phyloP scores from a whole-genome alignment of 306 rosid genomes.

The Malus orientalis region DNA sequence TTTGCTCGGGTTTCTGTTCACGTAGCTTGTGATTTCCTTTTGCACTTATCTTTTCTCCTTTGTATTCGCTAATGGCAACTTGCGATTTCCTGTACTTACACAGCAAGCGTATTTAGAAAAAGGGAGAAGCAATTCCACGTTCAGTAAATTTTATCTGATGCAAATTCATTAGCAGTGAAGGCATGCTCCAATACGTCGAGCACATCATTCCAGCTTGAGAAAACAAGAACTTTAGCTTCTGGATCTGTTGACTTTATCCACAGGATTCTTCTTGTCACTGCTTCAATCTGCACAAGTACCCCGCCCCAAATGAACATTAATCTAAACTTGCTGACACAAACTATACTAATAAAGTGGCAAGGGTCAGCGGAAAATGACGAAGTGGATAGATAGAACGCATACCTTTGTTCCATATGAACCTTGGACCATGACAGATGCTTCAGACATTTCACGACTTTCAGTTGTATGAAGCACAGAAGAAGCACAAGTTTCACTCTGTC shows the following conservation, averaged over 20 bases:
- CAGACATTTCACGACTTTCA: slow-evolving; percentile 44
- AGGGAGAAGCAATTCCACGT: background rate
- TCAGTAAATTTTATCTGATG: background rate
- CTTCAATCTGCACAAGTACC: slow-evolving; percentile 62
- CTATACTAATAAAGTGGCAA: background rate
- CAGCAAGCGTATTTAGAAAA: slow-evolving; percentile 16
- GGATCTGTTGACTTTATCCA: too few relatives aligned
- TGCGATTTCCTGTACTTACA: slow-evolving; percentile 67
- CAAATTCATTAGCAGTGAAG: slow-evolving; percentile 42
- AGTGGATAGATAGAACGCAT: background rate
- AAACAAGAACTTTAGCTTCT: too few relatives aligned
- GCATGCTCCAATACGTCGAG: too few relatives aligned
- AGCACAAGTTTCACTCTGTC: slow-evolving; percentile 37
- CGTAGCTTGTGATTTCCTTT: slow-evolving; percentile 26
- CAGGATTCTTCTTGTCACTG: slow-evolving; percentile 70
- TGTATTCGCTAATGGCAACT: slow-evolving; percentile 68
- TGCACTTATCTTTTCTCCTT: slow-evolving; percentile 40
- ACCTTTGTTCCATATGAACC: slow-evolving; percentile 99
- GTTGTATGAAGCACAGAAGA: slow-evolving; percentile 30
- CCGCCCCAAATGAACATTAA: slow-evolving; percentile 5
- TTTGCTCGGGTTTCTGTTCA: slow-evolving; percentile 26
- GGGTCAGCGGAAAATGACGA: background rate
- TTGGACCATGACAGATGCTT: slow-evolving; percentile 55
- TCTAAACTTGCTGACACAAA: background rate
- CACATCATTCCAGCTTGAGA: too few relatives aligned